Evolutionary conservation across 345 rosid genomes (phyloP), one percentile per base, ranked within the genome.

Genomic region (Citrus hindsii): DNA sequence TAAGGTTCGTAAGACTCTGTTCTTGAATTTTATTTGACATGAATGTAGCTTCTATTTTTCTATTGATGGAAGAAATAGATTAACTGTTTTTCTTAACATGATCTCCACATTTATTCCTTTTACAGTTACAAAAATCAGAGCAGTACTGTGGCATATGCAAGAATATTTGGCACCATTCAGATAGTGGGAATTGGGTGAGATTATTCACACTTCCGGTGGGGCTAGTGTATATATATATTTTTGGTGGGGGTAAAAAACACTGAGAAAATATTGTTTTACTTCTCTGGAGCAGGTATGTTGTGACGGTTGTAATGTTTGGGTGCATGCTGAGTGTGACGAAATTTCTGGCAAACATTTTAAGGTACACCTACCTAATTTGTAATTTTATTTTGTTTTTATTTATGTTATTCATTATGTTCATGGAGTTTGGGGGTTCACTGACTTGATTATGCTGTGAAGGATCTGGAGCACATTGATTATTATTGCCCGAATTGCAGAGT

Each of bases 301-400:
- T 82, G 98, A 96, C 84, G 93, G 97, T 76, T 96, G 99, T 86
- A 88, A 94, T 79, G 85, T 92, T 80, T 96, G 99, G 99, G 93
- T 94, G 66, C 99, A 96, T 80, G 95, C 99, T 79, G 97, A 81
- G 67, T 96, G 99, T 80, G 99, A 89, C 86, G 89, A 90, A 77
- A 90, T 96, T 79, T 83, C 93, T 18, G 67, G 80, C 51, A 82
- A 83, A 77, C 72, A 75, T 63, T 84, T 96, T 48, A 89, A 92
- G 97, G 99, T 96, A 62, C 73, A 76, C 19, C 77, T 75, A 30
- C n/a, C 22, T 53, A 66, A 74, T 78, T 71, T 61, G 55, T 40
- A 35, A 27, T 56, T 28, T 51, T 64, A 69, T 73, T 64, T 28
- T 79, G 24, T 74, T 56, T 18, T 24, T 55, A 38, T 73, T 55